A percentile compares a stretch with the other conserved stretches of the same genome.
These are phyloP conservation scores for Rubus parviflorus DNA, from an alignment of 306 rosid species.

Conservation along the genomic window DNA sequence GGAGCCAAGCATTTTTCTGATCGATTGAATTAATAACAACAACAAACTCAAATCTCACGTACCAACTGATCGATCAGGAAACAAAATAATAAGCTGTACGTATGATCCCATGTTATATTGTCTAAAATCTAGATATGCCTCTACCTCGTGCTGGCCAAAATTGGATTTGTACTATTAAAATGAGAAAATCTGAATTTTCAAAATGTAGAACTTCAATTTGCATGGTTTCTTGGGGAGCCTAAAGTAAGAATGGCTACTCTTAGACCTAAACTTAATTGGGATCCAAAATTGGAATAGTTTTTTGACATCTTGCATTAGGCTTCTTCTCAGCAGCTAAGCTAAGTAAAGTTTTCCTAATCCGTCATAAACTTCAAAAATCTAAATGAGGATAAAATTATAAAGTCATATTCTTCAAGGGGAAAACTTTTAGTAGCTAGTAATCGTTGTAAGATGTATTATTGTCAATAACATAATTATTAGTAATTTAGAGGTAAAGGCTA, in stretches of 20 bases:
- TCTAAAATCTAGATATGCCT: no score
- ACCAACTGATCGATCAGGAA: no score
- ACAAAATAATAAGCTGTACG: no score
- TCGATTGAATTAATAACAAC: background rate
- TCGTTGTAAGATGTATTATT: background rate
- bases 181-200: background rate
- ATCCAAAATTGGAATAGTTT: background rate
- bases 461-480: background rate
- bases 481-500: conserved; percentile 13
- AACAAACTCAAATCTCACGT: background rate
- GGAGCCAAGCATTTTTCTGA: background rate
- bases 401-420: background rate
- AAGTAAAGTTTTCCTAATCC: background rate
- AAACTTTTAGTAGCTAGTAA: background rate
- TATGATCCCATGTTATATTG: no score
- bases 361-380: background rate
- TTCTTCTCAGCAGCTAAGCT: background rate
- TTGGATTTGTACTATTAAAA: background rate
- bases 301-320: background rate
- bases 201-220: background rate
- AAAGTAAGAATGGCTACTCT: background rate
- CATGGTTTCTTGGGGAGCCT: background rate
- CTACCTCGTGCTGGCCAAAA: background rate
- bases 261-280: background rate
- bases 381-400: background rate